Evolutionary conservation across 257 asterid genomes (phyloP).

Genomic region (Rehmannia glutinosa): DNA sequence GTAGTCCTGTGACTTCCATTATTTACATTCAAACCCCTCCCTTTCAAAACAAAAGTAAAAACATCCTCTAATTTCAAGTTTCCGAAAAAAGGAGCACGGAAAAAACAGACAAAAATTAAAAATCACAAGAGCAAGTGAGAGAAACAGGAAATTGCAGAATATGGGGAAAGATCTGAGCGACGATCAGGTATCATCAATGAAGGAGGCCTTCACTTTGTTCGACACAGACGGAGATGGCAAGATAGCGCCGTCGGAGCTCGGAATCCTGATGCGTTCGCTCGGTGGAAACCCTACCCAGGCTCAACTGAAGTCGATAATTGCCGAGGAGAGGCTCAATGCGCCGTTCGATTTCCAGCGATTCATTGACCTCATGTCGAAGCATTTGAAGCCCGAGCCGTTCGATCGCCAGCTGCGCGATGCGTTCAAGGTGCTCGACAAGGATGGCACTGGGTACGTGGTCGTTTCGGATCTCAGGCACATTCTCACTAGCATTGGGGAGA

Average conservation of each 20-base stretch:
- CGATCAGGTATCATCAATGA: constrained; percentile 83
- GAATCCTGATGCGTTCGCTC: constrained; percentile 88
- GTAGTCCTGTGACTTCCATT: background rate
- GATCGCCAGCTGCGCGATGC: constrained; percentile 97
- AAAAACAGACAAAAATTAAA: background rate
- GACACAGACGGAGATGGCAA: constrained; percentile 94
- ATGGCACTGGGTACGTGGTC: constrained; percentile 65
- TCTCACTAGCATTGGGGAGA: constrained; percentile 84
- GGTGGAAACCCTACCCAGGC: constrained; percentile 98
- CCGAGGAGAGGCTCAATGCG: constrained; percentile 67
- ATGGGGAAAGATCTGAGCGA: constrained; percentile 95
- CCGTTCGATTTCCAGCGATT: constrained; percentile 75
- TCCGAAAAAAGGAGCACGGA: background rate
- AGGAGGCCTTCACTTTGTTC: constrained; percentile 87
- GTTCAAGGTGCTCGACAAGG: constrained; percentile 91
- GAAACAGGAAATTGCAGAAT: background rate
- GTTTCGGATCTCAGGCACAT: constrained; percentile 94
- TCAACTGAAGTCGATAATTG: constrained; percentile 65
- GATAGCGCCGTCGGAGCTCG: constrained; percentile 87
- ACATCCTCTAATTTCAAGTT: constrained; percentile 6
- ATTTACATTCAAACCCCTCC: constrained; percentile 25
- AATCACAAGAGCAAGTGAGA: background rate
- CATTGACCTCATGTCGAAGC: constrained; percentile 82
- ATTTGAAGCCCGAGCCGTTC: constrained; percentile 93
- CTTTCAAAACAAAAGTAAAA: too few relatives aligned